Conservation (phyloP, 164 flowering plant genomes). For the Brasenia schreberi region DNA sequence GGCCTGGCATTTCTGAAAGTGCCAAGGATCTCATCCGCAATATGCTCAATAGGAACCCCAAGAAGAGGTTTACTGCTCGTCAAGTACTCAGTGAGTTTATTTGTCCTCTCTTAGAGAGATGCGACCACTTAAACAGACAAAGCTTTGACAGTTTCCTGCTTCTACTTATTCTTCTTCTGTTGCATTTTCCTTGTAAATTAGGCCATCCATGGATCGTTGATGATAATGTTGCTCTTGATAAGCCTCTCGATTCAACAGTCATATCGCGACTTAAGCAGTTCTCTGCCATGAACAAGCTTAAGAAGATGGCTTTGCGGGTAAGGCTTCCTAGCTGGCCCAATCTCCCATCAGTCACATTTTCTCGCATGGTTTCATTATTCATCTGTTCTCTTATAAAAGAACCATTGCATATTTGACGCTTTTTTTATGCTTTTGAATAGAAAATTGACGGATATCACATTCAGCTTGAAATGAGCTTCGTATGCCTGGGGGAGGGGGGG, state of each 20-base stretch:
- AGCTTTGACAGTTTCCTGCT: background rate
- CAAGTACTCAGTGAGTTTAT: conserved; percentile 69
- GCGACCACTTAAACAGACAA: background rate
- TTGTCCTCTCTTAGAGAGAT: background rate
- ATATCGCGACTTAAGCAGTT: conserved; percentile 70
- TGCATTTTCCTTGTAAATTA: conserved; percentile 10
- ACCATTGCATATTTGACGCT: too few species aligned
- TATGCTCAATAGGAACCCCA: conserved; percentile 79
- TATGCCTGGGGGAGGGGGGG: too few species aligned
- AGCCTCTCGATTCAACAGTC: conserved; percentile 81
- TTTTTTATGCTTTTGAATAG: too few species aligned
- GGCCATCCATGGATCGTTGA: conserved; percentile 94
- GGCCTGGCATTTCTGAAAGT: conserved; percentile 84
- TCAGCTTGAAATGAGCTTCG: too few species aligned
- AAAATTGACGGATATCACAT: too few species aligned
- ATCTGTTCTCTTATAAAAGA: too few species aligned
- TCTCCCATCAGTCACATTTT: background rate
- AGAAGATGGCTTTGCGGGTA: conserved; percentile 90
- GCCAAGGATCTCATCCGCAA: conserved; percentile 67
- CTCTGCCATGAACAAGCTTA: conserved; percentile 80
- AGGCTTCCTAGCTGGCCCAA: conserved; percentile 3
- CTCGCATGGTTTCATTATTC: background rate
- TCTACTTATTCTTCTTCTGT: background rate
- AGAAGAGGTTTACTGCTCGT: conserved; percentile 55
- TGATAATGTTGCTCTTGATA: conserved; percentile 73